These are phyloP conservation scores for Hypholoma sublateritium DNA, from an alignment of 768 basidiomycete species.

Conservation along the genomic window DNA sequence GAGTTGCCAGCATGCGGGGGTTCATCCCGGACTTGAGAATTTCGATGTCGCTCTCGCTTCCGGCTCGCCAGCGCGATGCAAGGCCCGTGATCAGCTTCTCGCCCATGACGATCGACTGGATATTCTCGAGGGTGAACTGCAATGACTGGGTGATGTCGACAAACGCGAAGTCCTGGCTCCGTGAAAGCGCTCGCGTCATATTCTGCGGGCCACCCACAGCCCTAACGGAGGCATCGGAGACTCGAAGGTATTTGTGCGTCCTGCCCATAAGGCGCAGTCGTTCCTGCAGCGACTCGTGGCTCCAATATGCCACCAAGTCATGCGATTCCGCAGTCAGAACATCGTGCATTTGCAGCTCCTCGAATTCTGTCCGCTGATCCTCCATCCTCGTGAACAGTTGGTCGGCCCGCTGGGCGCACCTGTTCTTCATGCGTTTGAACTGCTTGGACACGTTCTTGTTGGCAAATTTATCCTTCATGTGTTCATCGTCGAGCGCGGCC, in stretches of 20 bases:
- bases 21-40: too few species aligned
- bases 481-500: too few species aligned
- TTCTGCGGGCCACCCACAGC: slow-evolving; percentile 3
- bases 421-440: neutral
- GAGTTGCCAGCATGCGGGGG: neutral
- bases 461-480: too few species aligned
- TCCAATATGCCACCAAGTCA: slow-evolving; percentile 2
- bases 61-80: neutral
- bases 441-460: neutral
- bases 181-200: slow-evolving; percentile 3
- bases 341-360: neutral
- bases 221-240: neutral
- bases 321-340: neutral
- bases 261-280: slow-evolving; percentile 2
- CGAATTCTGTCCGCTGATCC: slow-evolving; percentile 1
- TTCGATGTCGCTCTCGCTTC: neutral
- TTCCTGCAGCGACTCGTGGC: neutral
- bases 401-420: neutral
- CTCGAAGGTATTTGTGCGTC: neutral
- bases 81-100: slow-evolving; percentile 3
- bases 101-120: neutral
- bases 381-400: slow-evolving; percentile 1
- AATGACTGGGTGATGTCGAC: slow-evolving; percentile 2
- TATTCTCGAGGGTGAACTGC: neutral
- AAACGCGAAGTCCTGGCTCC: slow-evolving; percentile 3